Percentiles rank a stretch among this genome's conserved stretches.
Conservation (phyloP, 805 yeast species). For the Hanseniaspora occidentalis region DNA sequence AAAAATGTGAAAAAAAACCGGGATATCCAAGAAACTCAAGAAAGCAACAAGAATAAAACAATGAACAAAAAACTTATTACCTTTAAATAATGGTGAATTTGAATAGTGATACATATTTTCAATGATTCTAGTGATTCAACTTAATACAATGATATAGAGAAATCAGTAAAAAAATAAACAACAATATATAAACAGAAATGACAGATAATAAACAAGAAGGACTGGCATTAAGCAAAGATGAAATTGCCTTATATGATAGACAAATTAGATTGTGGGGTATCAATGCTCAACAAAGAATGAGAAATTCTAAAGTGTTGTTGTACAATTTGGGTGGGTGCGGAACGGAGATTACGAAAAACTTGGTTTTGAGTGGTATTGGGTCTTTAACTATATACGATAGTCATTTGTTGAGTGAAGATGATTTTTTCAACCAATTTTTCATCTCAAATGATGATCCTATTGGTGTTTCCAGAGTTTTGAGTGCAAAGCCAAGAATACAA, state of each 20-base stretch:
- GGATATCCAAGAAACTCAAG: not conserved
- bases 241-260: slow-evolving; percentile 84
- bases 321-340: slow-evolving; percentile 70
- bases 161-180: not conserved
- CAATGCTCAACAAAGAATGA: slow-evolving; percentile 71
- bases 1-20: not conserved
- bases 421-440: slow-evolving; percentile 60
- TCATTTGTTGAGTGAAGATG: slow-evolving; percentile 41
- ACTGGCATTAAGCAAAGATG: slow-evolving; percentile 38
- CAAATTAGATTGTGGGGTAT: slow-evolving; percentile 95
- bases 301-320: slow-evolving; percentile 58
- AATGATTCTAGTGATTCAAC: no score
- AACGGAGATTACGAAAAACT: slow-evolving; percentile 69
- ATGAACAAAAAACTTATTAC: no score
- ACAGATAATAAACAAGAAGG: slow-evolving; percentile 1
- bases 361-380: slow-evolving; percentile 83
- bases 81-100: no score
- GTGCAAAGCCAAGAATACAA: slow-evolving; percentile 42
- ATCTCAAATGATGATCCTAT: slow-evolving; percentile 33
- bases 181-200: not conserved
- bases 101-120: no score
- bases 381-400: slow-evolving; percentile 57
- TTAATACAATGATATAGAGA: no score
- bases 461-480: slow-evolving; percentile 43
- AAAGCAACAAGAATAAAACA: no score